phyloP scores from a whole-genome alignment of 805 yeast genomes.

The Kodamaea lidongshanica region DNA sequence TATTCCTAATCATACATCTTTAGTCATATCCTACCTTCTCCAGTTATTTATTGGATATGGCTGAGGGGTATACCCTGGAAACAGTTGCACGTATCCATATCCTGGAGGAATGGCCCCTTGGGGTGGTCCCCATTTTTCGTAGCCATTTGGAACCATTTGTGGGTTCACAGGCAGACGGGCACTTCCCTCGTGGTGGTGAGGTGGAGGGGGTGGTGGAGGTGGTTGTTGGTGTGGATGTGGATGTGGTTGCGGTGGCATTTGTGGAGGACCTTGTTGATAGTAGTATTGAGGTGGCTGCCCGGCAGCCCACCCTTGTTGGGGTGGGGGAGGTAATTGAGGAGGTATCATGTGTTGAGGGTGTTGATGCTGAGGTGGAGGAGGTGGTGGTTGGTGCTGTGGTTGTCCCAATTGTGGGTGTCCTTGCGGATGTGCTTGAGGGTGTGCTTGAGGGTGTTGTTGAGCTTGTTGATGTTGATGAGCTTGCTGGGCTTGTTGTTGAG shows the following conservation, averaged over 20 bases:
- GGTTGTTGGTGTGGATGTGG: slow-evolving; percentile 5
- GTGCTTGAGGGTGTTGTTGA: slow-evolving; percentile 1
- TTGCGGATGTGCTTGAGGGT: slow-evolving; percentile 2
- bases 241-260: slow-evolving; percentile 4
- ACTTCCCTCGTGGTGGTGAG: slow-evolving; percentile 8
- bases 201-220: slow-evolving; percentile 6
- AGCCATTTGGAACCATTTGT: slow-evolving; percentile 15
- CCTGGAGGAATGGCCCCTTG: slow-evolving; percentile 22
- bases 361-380: slow-evolving; percentile 4
- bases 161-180: slow-evolving; percentile 21
- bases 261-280: slow-evolving; percentile 16
- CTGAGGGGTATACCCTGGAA: slow-evolving; percentile 6
- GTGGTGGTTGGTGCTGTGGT: slow-evolving; percentile 16
- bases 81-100: slow-evolving; percentile 20
- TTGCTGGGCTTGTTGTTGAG: slow-evolving; percentile 3
- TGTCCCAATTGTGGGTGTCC: slow-evolving; percentile 1
- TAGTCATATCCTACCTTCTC: slow-evolving; percentile 15
- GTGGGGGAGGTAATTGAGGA: slow-evolving; percentile 24
- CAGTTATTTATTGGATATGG: slow-evolving; percentile 20
- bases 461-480: slow-evolving; percentile 1
- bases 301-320: slow-evolving; percentile 24
- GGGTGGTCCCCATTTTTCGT: slow-evolving; percentile 14
- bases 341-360: no score
- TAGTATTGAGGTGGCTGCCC: slow-evolving; percentile 16
- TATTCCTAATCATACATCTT: background rate